These are phyloP conservation scores for Candida ortonii DNA, from an alignment of 805 yeast species.

Conservation along the genomic window DNA sequence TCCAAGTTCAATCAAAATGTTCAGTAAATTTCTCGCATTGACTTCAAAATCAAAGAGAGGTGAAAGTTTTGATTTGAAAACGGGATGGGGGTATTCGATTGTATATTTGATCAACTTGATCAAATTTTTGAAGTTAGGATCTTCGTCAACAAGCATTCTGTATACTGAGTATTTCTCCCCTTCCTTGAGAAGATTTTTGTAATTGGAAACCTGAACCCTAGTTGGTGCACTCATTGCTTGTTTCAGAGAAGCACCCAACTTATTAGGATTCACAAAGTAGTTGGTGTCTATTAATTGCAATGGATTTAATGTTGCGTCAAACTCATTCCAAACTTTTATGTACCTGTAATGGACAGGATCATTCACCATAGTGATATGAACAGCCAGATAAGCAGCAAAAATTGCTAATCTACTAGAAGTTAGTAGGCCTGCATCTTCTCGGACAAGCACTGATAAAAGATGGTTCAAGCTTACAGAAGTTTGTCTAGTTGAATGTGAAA, in stretches of 20 bases:
- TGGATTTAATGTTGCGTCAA: conserved; percentile 20
- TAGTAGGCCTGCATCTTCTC: conserved; percentile 2
- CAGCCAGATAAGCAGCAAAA: conserved; percentile 17
- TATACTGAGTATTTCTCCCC: conserved; percentile 16
- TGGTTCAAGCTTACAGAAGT: conserved; percentile 7
- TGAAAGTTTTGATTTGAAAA: conserved; percentile 16
- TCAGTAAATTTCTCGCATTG: conserved; percentile 15
- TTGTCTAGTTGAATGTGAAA: conserved; percentile 4
- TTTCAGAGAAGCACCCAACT: conserved; percentile 20
- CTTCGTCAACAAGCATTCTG: conserved; percentile 13
- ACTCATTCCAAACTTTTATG: conserved; percentile 13
- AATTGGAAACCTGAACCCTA: conserved; percentile 12
- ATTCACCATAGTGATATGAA: conserved; percentile 23
- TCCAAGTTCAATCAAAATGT: conserved; percentile 14
- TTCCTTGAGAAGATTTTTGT: conserved; percentile 16
- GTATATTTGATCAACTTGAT: conserved; percentile 29
- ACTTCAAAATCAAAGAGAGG: conserved; percentile 14
- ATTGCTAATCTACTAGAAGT: conserved; percentile 10
- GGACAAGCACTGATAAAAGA: conserved; percentile 5
- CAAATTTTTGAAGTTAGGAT: conserved; percentile 19
- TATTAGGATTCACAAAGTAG: conserved; percentile 24
- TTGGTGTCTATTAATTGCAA: conserved; percentile 15
- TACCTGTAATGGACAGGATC: conserved; percentile 29
- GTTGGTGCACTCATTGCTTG: conserved; percentile 16
- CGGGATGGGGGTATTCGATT: conserved; percentile 33